phyloP scores from a whole-genome alignment of 805 yeast genomes.

The Wickerhamiella dianesei region DNA sequence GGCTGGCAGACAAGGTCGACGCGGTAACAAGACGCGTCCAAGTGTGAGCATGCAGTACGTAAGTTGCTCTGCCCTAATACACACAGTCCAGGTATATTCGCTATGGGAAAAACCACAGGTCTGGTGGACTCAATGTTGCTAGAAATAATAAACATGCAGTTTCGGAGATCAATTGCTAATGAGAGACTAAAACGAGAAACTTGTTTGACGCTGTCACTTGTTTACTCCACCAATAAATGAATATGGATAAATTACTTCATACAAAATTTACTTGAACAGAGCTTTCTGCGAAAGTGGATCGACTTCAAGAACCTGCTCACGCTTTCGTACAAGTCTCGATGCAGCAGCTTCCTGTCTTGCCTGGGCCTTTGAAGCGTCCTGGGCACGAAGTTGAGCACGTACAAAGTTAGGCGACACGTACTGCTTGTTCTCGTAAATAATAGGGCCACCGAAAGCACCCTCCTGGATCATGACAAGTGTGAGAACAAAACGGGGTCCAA shows the following conservation, averaged over 20 bases:
- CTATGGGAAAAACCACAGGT: no score
- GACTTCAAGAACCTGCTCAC: conserved; percentile 54
- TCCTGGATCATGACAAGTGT: conserved; percentile 83
- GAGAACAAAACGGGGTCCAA: conserved; percentile 92
- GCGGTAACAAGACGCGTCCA: background rate
- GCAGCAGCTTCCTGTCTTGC: conserved; percentile 67
- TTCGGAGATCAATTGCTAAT: no score
- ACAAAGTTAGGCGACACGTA: conserved; percentile 92
- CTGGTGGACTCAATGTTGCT: no score
- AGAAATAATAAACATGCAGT: no score
- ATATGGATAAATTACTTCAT: no score
- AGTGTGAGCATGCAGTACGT: background rate
- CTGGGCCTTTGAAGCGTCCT: conserved; percentile 67
- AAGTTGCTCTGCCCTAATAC: background rate
- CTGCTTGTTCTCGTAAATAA: conserved; percentile 92
- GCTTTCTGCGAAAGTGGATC: conserved; percentile 76
- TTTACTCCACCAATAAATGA: no score
- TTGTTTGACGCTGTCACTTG: no score
- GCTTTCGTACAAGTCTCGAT: conserved; percentile 58
- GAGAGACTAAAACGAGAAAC: no score
- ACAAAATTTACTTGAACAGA: conserved; percentile 56
- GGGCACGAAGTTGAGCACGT: conserved; percentile 73
- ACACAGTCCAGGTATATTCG: no score
- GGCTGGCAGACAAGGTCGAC: background rate
- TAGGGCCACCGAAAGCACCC: conserved; percentile 96